phyloP scores from a whole-genome alignment of 331 rosid genomes.

The Malus hybrid region DNA sequence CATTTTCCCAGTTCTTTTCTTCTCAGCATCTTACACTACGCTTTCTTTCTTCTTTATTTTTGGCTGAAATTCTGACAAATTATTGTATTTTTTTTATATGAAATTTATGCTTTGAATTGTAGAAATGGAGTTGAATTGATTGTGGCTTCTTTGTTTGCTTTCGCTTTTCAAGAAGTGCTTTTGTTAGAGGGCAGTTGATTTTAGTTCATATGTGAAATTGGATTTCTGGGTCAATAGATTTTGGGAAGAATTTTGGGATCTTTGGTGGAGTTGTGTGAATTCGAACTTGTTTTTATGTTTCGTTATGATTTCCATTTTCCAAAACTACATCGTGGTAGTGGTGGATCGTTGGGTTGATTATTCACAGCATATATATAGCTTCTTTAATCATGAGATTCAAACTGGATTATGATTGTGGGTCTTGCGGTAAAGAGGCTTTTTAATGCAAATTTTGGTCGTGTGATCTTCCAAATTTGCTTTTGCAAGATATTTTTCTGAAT shows the following conservation, averaged over 20 bases:
- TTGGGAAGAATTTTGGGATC: not conserved
- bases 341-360: not conserved
- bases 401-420: too few species aligned
- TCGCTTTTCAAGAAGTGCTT: not conserved
- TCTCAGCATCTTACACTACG: not conserved
- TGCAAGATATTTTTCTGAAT: not conserved
- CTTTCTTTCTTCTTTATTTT: not conserved
- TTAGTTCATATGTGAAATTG: not conserved
- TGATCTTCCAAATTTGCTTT: not conserved
- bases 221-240: conserved; percentile 2
- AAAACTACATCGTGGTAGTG: not conserved
- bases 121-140: not conserved
- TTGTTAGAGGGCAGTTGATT: not conserved
- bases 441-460: not conserved
- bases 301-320: not conserved
- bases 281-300: not conserved
- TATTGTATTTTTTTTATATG: not conserved
- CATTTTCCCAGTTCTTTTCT: conserved; percentile 32
- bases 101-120: not conserved
- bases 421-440: not conserved
- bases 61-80: not conserved
- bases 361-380: too few species aligned
- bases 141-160: not conserved
- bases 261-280: not conserved
- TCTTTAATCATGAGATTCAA: too few species aligned